A percentile compares a stretch with the other conserved stretches of the same genome.
Conservation (phyloP, 768 basidiomycete genomes). For the Termitomyces sp. region DNA sequence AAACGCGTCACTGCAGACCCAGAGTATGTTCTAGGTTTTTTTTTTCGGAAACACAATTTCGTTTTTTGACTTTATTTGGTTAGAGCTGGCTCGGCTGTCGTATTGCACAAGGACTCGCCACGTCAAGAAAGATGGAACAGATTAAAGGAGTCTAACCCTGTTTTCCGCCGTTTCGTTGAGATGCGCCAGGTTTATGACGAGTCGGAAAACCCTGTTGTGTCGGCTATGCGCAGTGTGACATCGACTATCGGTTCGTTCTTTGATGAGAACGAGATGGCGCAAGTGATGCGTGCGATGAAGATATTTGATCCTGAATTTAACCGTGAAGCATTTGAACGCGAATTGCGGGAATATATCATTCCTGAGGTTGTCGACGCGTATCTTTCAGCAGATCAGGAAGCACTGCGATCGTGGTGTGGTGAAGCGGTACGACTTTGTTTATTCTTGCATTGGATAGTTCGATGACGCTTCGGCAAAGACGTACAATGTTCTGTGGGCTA, state of each 20-base stretch:
- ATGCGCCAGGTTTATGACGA: slow-evolving; percentile 78
- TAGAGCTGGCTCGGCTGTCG: slow-evolving; percentile 83
- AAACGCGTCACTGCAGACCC: slow-evolving; percentile 63
- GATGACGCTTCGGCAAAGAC: slow-evolving; percentile 44
- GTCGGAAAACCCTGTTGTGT: slow-evolving; percentile 87
- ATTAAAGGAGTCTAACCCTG: slow-evolving; percentile 74
- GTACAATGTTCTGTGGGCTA: slow-evolving; percentile 97
- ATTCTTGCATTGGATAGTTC: slow-evolving; percentile 1
- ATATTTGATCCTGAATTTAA: slow-evolving; percentile 84
- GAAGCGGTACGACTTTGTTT: slow-evolving; percentile 68
- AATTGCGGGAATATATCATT: slow-evolving; percentile 93
- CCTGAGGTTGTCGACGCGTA: slow-evolving; percentile 98
- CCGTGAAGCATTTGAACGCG: slow-evolving; percentile 81
- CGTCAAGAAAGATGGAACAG: slow-evolving; percentile 77
- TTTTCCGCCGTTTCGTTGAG: slow-evolving; percentile 53
- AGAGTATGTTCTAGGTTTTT: slow-evolving; percentile 51
- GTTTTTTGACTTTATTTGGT: background rate
- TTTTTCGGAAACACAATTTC: background rate
- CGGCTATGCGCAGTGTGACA: slow-evolving; percentile 77
- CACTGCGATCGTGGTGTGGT: slow-evolving; percentile 85
- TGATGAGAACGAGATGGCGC: slow-evolving; percentile 98
- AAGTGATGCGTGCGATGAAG: slow-evolving; percentile 84
- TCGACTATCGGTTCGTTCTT: slow-evolving; percentile 85
- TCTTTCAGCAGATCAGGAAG: slow-evolving; percentile 81
- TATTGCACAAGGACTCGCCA: slow-evolving; percentile 78